phyloP scores from a whole-genome alignment of 164 flowering plant genomes.

The Macadamia tetraphylla region DNA sequence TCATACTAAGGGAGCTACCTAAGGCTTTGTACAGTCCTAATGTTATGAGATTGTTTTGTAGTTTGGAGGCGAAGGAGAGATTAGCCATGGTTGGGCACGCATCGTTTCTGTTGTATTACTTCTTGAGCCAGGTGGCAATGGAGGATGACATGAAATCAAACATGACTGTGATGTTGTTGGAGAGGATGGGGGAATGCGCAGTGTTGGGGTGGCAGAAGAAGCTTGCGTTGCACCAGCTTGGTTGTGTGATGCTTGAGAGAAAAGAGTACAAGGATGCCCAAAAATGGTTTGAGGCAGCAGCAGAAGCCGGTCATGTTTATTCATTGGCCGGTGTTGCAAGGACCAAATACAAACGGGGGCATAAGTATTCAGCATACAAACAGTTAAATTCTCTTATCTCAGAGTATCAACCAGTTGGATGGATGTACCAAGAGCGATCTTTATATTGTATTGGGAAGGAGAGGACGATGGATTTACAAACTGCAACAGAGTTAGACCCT shows the following conservation, averaged over 20 bases:
- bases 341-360: conserved; percentile 58
- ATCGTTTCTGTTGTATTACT: conserved; percentile 64
- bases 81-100: conserved; percentile 48
- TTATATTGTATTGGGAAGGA: conserved; percentile 56
- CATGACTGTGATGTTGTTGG: conserved; percentile 50
- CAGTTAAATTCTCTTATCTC: conserved; percentile 49
- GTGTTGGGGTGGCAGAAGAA: conserved; percentile 54
- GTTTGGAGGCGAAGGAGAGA: conserved; percentile 43
- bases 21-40: conserved; percentile 34
- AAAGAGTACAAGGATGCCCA: conserved; percentile 63
- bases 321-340: conserved; percentile 74
- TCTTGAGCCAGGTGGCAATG: conserved; percentile 70
- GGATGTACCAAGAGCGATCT: conserved; percentile 93
- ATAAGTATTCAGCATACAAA: conserved; percentile 59
- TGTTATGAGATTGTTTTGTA: conserved; percentile 48
- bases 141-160: conserved; percentile 56
- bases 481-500: conserved; percentile 79
- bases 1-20: conserved; percentile 67
- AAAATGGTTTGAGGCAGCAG: conserved; percentile 56
- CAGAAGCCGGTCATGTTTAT: conserved; percentile 63
- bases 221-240: conserved; percentile 66
- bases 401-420: conserved; percentile 48
- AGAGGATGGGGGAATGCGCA: conserved; percentile 66
- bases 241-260: conserved; percentile 69
- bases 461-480: conserved; percentile 53